Evolutionary conservation across 2,329 filamentous ascomycete genomes (phyloP).

Genomic region (Polytolypa hystricis): DNA sequence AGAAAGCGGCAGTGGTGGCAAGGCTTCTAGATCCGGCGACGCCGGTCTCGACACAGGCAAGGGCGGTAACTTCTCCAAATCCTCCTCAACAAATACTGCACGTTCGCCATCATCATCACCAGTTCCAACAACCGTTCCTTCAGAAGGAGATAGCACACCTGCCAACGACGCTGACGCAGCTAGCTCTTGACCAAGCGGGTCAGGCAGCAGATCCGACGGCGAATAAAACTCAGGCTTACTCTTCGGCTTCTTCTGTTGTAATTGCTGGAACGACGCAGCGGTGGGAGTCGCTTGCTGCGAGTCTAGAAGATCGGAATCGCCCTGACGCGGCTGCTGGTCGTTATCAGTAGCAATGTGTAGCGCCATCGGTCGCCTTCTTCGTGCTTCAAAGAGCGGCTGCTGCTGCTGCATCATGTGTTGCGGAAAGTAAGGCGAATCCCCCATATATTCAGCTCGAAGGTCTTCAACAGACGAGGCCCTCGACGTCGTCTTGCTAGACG

Average conservation of each 20-base stretch:
- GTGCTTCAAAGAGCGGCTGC: conserved; percentile 13
- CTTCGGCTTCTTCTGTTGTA: conserved; percentile 26
- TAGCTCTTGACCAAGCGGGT: conserved; percentile 20
- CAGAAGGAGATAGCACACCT: conserved; percentile 20
- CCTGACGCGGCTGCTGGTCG: conserved; percentile 17
- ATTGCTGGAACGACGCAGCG: conserved; percentile 39
- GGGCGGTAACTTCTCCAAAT: conserved; percentile 7
- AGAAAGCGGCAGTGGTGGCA: conserved; percentile 3
- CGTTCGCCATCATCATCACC: conserved; percentile 13
- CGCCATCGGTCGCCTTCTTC: conserved; percentile 18
- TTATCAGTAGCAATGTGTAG: conserved; percentile 26
- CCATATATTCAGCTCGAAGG: conserved; percentile 15
- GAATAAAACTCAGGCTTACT: conserved; percentile 37
- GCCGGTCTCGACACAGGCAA: conserved; percentile 5
- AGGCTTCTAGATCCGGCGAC: conserved; percentile 2
- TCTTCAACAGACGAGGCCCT: conserved; percentile 36
- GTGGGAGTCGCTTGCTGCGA: conserved; percentile 61
- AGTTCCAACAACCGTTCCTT: conserved; percentile 20
- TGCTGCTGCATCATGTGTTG: background rate
- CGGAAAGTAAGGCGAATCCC: conserved; percentile 11
- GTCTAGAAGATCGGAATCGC: conserved; percentile 41
- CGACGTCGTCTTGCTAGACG: conserved; percentile 41
- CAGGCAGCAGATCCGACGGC: conserved; percentile 34
- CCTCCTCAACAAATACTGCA: conserved; percentile 13
- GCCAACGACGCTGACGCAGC: conserved; percentile 16